Evolutionary conservation across 1,284 basidiomycete genomes (phyloP).

Genomic region (Phlebopus sp.): DNA sequence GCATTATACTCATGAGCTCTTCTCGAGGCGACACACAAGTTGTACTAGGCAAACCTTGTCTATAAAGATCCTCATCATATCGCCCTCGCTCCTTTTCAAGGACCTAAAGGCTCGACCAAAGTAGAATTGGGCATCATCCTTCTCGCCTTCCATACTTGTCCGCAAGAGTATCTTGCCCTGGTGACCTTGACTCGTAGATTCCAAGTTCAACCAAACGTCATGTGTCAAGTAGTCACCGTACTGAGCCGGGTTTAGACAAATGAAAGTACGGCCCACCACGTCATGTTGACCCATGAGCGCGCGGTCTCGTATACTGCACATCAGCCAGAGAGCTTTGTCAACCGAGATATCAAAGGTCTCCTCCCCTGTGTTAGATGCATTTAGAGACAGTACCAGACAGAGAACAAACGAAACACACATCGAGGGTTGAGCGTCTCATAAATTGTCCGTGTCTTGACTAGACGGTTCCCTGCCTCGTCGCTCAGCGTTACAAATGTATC

Average conservation of each 20-base stretch:
- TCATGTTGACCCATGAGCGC: conserved; percentile 89
- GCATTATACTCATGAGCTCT: background rate
- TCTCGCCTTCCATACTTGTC: conserved; percentile 98
- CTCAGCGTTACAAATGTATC: conserved; percentile 96
- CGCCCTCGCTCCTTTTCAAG: conserved; percentile 89
- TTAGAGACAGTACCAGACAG: conserved; percentile 4
- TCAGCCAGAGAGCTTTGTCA: conserved; percentile 88
- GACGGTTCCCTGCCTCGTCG: conserved; percentile 85
- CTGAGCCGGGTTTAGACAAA: conserved; percentile 87
- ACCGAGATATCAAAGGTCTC: conserved; percentile 96
- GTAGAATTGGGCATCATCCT: conserved; percentile 97
- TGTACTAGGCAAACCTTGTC: conserved; percentile 72
- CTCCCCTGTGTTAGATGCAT: conserved; percentile 62
- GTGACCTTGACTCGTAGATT: conserved; percentile 46
- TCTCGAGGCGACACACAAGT: background rate
- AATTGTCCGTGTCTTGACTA: conserved; percentile 95
- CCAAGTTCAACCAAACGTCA: conserved; percentile 92
- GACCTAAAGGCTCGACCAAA: conserved; percentile 96
- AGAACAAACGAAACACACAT: conserved; percentile 54
- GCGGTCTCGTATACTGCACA: conserved; percentile 92
- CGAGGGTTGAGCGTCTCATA: conserved; percentile 89
- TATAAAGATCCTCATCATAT: conserved; percentile 96
- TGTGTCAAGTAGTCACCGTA: conserved; percentile 90
- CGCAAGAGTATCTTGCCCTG: conserved; percentile 84
- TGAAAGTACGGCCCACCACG: conserved; percentile 87